A percentile compares a stretch with the other conserved stretches of the same genome.
These are phyloP conservation scores for Sugiyamaella novakii DNA, from an alignment of 1,139 yeast genomes.

Conservation along the genomic window DNA sequence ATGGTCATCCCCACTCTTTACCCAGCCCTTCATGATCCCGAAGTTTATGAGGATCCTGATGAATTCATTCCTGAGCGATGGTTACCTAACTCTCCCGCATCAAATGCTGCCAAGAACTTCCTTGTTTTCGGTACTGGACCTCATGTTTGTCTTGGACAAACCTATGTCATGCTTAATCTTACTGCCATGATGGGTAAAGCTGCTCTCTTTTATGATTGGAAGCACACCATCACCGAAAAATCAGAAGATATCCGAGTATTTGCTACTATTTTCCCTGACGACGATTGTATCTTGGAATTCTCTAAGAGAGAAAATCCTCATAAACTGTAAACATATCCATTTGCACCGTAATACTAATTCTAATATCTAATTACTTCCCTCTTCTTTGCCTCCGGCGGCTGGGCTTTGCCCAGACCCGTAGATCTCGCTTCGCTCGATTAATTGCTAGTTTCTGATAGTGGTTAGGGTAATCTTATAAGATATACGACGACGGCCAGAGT, in stretches of 20 bases:
- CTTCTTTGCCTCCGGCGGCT: conserved; percentile 3
- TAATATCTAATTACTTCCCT: background rate
- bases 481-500: too few relatives aligned
- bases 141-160: conserved; percentile 93
- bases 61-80: conserved; percentile 95
- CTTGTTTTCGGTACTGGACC: conserved; percentile 97
- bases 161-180: conserved; percentile 86
- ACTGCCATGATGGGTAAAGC: conserved; percentile 91
- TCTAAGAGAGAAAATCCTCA: conserved; percentile 34
- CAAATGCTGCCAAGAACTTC: conserved; percentile 79
- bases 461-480: conserved; percentile 1
- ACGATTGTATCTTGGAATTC: conserved; percentile 83
- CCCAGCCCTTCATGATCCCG: conserved; percentile 96
- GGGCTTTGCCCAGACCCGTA: conserved; percentile 1
- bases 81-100: conserved; percentile 65
- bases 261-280: conserved; percentile 97
- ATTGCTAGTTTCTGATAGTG: background rate
- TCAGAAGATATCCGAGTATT: conserved; percentile 93
- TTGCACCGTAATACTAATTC: conserved; percentile 12
- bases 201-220: conserved; percentile 72
- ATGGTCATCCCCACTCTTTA: conserved; percentile 95
- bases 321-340: conserved; percentile 5
- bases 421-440: background rate
- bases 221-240: conserved; percentile 76
- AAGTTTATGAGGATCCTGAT: conserved; percentile 91